Percentiles rank a stretch among this genome's conserved stretches.
Conservation (phyloP, 2,329 filamentous ascomycete genomes). For the Pezicula neosporulosa region DNA sequence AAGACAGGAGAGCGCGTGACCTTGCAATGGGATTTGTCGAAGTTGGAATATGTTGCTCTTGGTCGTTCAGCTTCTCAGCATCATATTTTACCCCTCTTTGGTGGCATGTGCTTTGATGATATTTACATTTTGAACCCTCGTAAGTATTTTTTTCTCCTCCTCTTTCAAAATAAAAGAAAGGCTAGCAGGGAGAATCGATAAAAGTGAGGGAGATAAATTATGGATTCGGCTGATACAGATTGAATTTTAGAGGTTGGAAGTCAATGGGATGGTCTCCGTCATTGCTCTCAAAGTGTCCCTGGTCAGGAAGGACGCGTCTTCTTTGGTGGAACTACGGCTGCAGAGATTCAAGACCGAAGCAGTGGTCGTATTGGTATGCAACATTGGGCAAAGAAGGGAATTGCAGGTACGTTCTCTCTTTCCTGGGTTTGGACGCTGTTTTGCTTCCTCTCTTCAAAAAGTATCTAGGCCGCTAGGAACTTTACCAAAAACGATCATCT, state of each 20-base stretch:
- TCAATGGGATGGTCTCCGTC: constrained; percentile 49
- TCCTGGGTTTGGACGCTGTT: no score
- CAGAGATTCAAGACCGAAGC: constrained; percentile 40
- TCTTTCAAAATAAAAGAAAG: constrained; percentile 32
- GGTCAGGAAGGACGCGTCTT: constrained; percentile 34
- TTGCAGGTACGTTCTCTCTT: constrained; percentile 29
- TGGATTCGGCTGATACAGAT: no score
- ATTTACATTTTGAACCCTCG: constrained; percentile 47
- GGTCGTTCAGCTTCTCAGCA: constrained; percentile 47
- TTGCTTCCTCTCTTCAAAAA: no score
- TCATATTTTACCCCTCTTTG: constrained; percentile 40
- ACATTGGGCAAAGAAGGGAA: constrained; percentile 45
- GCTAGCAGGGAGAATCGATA: constrained; percentile 7
- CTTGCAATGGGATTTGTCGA: constrained; percentile 52
- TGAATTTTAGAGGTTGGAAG: constrained; percentile 18
- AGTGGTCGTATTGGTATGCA: constrained; percentile 44
- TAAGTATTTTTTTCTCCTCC: constrained; percentile 17
- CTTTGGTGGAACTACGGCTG: constrained; percentile 43
- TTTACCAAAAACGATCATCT: no score
- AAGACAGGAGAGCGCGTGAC: constrained; percentile 46
- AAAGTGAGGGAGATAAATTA: no score
- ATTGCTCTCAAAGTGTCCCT: constrained; percentile 35
- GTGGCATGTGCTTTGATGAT: constrained; percentile 44
- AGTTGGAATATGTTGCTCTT: constrained; percentile 52
- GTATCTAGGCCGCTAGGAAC: no score